Percentiles rank a stretch among this genome's conserved stretches.
These are phyloP conservation scores for Fraxinus floribunda DNA, from an alignment of 305 asterid genomes.

Conservation along the genomic window DNA sequence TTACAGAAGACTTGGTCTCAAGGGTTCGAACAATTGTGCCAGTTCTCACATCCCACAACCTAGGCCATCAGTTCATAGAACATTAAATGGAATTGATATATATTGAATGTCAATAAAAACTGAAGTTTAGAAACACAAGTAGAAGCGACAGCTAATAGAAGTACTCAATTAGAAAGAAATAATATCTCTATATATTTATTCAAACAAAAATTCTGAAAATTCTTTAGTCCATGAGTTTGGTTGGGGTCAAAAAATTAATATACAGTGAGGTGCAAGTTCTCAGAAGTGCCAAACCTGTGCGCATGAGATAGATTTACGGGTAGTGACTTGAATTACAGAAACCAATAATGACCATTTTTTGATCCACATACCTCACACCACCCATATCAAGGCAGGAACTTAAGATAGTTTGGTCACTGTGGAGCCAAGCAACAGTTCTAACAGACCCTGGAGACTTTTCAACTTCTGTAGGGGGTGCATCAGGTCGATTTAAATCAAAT, in stretches of 20 bases:
- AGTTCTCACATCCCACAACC: constrained; percentile 95
- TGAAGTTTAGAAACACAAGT: not conserved
- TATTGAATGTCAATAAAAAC: not conserved
- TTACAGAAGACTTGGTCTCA: constrained; percentile 77
- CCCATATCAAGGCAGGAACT: constrained; percentile 84
- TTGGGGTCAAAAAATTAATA: not conserved
- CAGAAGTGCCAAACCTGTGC: not conserved
- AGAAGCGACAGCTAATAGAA: not conserved
- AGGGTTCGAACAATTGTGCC: constrained; percentile 83
- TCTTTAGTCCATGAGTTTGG: not conserved
- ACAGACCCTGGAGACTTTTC: constrained; percentile 84
- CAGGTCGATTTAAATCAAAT: constrained; percentile 74
- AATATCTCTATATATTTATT: not conserved
- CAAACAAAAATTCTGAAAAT: not conserved
- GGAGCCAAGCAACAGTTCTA: constrained; percentile 88
- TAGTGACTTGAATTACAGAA: not conserved
- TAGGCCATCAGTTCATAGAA: constrained; percentile 26
- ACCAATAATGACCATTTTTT: not conserved
- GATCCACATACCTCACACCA: constrained; percentile 71
- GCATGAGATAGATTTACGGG: not conserved
- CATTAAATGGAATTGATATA: not conserved
- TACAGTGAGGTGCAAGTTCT: not conserved
- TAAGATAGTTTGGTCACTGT: constrained; percentile 81
- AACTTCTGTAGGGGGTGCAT: constrained; percentile 87
- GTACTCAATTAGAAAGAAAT: not conserved